Percentiles rank a stretch among this genome's conserved stretches.
phyloP scores from a whole-genome alignment of 2,329 filamentous ascomycete species.

The Neonectria hederae region DNA sequence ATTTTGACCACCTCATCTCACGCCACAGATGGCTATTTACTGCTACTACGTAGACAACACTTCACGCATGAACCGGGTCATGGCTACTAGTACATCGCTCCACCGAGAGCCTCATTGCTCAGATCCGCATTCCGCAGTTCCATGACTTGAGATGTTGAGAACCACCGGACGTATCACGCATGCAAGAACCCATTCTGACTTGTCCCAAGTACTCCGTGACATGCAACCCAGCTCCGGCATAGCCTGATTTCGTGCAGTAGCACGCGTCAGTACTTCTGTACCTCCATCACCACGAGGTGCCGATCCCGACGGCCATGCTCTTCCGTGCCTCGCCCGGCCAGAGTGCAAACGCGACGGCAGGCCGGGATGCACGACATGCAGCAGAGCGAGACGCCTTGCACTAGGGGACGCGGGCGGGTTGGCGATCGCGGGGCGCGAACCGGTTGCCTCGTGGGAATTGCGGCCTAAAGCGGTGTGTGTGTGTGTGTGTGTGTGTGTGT shows the following conservation, averaged over 20 bases:
- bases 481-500: slow-evolving; percentile 1
- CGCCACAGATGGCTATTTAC: not conserved
- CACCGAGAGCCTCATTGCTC: not conserved
- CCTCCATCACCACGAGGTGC: not conserved
- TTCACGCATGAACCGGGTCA: not conserved
- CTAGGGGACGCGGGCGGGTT: not conserved
- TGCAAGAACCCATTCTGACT: not conserved
- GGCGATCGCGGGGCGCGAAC: slow-evolving; percentile 23
- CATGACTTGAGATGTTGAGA: not conserved
- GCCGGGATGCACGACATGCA: slow-evolving; percentile 23
- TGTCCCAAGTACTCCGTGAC: not conserved
- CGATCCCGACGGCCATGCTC: slow-evolving; percentile 6
- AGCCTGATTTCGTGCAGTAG: slow-evolving; percentile 1
- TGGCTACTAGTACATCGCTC: not conserved
- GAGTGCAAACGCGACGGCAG: not conserved
- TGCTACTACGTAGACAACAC: not conserved
- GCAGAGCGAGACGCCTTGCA: slow-evolving; percentile 14
- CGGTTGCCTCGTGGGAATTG: slow-evolving; percentile 23
- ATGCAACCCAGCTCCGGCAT: slow-evolving; percentile 8
- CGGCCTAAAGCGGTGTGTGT: slow-evolving; percentile 36
- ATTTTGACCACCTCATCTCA: not conserved
- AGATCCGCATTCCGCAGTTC: not conserved
- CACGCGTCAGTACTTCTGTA: not conserved
- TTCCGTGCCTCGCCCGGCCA: slow-evolving; percentile 8
- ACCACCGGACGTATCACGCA: not conserved